Evolutionary conservation across 176 grass and related monocot species (phyloP), one percentile per base, ranked within the genome.

Genomic region (Zea luxurians): DNA sequence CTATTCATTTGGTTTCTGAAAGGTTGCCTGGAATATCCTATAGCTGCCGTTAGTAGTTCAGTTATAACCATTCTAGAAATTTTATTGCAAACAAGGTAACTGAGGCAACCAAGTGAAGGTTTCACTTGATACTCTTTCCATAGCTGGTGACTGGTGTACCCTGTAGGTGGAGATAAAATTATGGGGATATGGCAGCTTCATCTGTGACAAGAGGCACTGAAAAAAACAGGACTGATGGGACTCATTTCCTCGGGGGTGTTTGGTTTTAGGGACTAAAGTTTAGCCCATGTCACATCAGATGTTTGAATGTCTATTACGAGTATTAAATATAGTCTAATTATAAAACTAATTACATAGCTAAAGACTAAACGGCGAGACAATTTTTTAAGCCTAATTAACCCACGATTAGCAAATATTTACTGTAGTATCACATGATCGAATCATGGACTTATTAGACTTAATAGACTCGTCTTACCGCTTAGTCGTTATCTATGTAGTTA

Each of bases 51-150:
- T 44, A 16, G 55, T 61, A 10, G 21, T 27, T 61, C 34, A 75
- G 18, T 15, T 46, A 45, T 61, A 61, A 9, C 40, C 55, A 34
- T 74, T 75, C 5, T 60, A 41, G 38, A 44, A 18, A 4, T 20
- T 58, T 58, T 60, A 17, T 44, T 59, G 72, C 53, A 27, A 60
- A 60, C 11, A 61, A 61, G 10, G 15, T 41, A 75, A 61, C 20
- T 75, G 73, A 61, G 40, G n/a, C 7, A 75, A 41, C n/a, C 72
- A 75, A 60, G 38, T 61, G 53, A 75, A 2, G 27, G 11, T 59
- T 75, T 75, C 53, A 44, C 38, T 61, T 16, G 6, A 61, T 55
- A n/a, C 21, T 59, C 17, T 58, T 78, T 44, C 35, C n/a, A 34
- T 48, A 58, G 27, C 52, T 64, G 67, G 27, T 27, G 27, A 27